Evolutionary conservation across 73 alveolate species (phyloP).

Genomic region (Loxodes magnus): DNA sequence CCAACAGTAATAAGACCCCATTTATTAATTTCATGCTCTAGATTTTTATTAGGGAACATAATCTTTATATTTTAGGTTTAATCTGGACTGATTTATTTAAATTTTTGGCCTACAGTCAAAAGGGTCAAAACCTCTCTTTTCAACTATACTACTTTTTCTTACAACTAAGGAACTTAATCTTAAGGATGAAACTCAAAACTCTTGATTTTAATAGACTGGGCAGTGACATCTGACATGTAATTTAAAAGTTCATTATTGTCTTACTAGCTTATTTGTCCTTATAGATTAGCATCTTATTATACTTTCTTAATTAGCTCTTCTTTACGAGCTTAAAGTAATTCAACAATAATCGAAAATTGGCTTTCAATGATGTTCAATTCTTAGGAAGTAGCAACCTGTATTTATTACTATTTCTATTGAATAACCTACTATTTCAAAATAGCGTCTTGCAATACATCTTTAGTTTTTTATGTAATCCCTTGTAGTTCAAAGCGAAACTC

Average conservation of each 20-base stretch:
- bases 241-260: no score
- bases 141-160: background rate
- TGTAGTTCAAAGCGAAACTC: background rate
- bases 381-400: background rate
- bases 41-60: background rate
- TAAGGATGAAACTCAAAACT: no score
- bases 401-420: background rate
- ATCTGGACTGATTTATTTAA: background rate
- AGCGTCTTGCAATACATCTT: background rate
- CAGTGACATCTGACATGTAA: no score
- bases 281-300: background rate
- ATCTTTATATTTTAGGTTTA: background rate
- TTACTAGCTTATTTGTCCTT: no score
- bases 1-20: background rate
- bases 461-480: background rate
- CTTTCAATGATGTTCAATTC: background rate
- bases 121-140: conserved; percentile 3
- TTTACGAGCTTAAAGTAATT: background rate
- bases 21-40: conserved; percentile 2
- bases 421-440: background rate
- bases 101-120: background rate
- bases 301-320: background rate
- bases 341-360: background rate
- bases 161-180: no score
- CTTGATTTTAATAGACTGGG: no score